These are phyloP conservation scores for Picea sitchensis DNA, from an alignment of 75 land plant genomes.

Conservation along the genomic window DNA sequence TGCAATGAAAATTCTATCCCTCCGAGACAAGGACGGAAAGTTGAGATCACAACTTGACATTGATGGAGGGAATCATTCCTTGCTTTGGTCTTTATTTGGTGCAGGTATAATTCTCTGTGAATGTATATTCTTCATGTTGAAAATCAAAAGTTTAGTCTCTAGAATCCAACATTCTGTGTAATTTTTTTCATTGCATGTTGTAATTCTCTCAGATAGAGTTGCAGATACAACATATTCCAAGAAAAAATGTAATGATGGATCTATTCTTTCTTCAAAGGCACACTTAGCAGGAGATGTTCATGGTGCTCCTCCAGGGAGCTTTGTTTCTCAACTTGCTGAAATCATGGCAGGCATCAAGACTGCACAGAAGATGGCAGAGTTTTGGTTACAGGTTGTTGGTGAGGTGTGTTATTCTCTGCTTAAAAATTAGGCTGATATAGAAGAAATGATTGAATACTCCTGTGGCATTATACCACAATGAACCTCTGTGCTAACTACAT, in stretches of 20 bases:
- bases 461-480: neutral
- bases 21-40: slow-evolving; percentile 86
- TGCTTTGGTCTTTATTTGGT: slow-evolving; percentile 56
- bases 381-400: slow-evolving; percentile 63
- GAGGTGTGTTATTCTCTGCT: slow-evolving; percentile 48
- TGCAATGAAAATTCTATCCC: slow-evolving; percentile 60
- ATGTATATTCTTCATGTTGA: neutral
- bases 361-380: slow-evolving; percentile 65
- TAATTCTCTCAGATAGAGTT: slow-evolving; percentile 50
- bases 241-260: slow-evolving; percentile 18
- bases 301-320: slow-evolving; percentile 84
- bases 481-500: neutral
- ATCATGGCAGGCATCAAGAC: slow-evolving; percentile 69
- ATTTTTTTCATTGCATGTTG: slow-evolving; percentile 15
- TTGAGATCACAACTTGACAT: slow-evolving; percentile 18
- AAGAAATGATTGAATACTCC: neutral
- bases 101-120: slow-evolving; percentile 47
- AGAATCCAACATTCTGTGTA: slow-evolving; percentile 16
- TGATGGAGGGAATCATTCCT: slow-evolving; percentile 41
- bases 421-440: neutral
- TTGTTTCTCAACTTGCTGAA: slow-evolving; percentile 74
- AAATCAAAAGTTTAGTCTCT: neutral
- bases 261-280: slow-evolving; percentile 8
- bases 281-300: slow-evolving; percentile 65
- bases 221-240: slow-evolving; percentile 54